phyloP scores from a whole-genome alignment of 345 rosid species.

The Kandelia obovata region DNA sequence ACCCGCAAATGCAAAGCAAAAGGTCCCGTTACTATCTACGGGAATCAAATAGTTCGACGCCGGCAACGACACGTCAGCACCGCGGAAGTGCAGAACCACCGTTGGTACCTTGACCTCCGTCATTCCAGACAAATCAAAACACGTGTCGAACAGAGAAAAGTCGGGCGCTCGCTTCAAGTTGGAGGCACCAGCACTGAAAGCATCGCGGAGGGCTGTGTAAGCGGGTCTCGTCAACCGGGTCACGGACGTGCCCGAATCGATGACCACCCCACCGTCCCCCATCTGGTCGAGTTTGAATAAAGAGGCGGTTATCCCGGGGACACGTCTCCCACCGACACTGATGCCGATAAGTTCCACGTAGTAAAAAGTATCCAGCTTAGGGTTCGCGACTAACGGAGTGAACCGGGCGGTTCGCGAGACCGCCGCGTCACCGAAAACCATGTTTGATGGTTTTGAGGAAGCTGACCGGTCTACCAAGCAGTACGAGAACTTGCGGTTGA shows the following conservation, averaged over 20 bases:
- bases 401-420: constrained; percentile 62
- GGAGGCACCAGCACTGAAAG: constrained; percentile 51
- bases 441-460: constrained; percentile 68
- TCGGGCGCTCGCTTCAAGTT: constrained; percentile 48
- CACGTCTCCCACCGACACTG: constrained; percentile 84
- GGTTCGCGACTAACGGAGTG: constrained; percentile 74
- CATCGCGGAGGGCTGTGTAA: constrained; percentile 57
- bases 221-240: constrained; percentile 77
- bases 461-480: constrained; percentile 88
- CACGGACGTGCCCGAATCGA: constrained; percentile 86
- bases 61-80: constrained; percentile 74
- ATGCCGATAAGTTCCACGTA: constrained; percentile 79
- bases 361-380: constrained; percentile 90
- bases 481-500: constrained; percentile 78
- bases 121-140: constrained; percentile 65
- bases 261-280: constrained; percentile 87
- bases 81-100: constrained; percentile 61
- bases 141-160: constrained; percentile 71
- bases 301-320: constrained; percentile 59
- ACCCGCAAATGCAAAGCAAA: constrained; percentile 96
- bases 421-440: constrained; percentile 77
- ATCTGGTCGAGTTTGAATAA: constrained; percentile 63
- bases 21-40: constrained; percentile 62
- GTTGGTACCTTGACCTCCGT: constrained; percentile 75
- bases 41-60: constrained; percentile 89